Conservation (phyloP, 441 rosid species). For the Breynia disticha region DNA sequence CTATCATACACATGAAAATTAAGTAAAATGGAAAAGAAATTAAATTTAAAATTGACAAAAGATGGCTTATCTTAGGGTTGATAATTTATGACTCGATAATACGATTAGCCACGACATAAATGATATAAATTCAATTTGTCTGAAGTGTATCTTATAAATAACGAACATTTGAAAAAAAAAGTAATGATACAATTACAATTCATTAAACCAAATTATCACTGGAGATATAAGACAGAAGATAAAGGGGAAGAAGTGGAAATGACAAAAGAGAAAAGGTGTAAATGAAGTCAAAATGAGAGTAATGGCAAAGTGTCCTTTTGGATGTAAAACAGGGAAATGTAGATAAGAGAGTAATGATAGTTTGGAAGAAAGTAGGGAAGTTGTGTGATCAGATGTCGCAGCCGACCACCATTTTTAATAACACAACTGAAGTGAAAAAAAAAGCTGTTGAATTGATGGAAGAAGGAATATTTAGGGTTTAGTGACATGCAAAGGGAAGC, state of each 20-base stretch:
- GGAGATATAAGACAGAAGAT: background rate
- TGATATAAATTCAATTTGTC: too few relatives aligned
- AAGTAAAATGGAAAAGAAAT: too few relatives aligned
- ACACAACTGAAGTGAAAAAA: background rate
- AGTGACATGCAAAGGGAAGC: conserved; percentile 33
- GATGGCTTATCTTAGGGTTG: too few relatives aligned
- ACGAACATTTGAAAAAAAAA: too few relatives aligned
- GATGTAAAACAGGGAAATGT: conserved; percentile 14
- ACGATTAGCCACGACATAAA: too few relatives aligned
- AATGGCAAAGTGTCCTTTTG: conserved; percentile 26
- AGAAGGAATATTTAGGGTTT: conserved; percentile 26
- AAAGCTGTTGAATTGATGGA: background rate
- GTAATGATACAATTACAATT: too few relatives aligned
- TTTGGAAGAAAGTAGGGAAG: background rate
- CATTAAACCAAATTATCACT: too few relatives aligned
- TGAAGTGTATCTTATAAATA: too few relatives aligned
- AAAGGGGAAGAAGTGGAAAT: conserved; percentile 2
- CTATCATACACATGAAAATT: too few relatives aligned
- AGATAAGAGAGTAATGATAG: background rate
- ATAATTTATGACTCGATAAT: too few relatives aligned
- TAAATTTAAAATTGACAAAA: too few relatives aligned
- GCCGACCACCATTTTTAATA: too few relatives aligned
- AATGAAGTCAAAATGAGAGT: conserved; percentile 26
- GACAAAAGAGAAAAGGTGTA: conserved; percentile 6
- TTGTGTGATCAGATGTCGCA: background rate